A percentile compares a stretch with the other conserved stretches of the same genome.
These are phyloP conservation scores for Alternaria sp. DNA, from an alignment of 2,329 filamentous ascomycete species.

Conservation along the genomic window DNA sequence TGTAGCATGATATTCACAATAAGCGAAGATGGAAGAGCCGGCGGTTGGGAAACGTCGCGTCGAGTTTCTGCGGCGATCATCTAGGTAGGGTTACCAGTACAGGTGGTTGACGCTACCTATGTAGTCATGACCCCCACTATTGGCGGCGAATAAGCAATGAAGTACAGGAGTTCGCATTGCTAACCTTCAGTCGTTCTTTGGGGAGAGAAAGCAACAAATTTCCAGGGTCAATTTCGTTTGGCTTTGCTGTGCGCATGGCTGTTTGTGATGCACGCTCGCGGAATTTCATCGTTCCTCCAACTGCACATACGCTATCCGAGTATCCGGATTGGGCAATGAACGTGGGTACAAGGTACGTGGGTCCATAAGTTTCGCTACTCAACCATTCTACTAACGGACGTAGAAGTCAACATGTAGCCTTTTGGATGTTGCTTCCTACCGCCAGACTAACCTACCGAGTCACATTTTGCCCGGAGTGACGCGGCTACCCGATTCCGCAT, in stretches of 20 bases:
- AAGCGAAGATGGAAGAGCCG: neutral
- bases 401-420: neutral
- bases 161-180: constrained; percentile 1
- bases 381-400: neutral
- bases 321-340: too few species aligned
- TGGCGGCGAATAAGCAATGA: neutral
- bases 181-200: neutral
- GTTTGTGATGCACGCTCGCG: neutral
- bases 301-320: too few species aligned
- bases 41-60: neutral
- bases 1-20: neutral
- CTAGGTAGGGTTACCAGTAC: neutral
- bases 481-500: neutral
- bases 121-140: neutral
- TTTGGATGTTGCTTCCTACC: neutral
- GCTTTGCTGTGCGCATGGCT: neutral
- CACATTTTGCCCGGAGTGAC: neutral
- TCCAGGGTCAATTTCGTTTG: neutral
- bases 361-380: neutral
- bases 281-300: neutral
- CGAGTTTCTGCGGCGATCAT: neutral
- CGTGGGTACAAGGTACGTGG: too few species aligned
- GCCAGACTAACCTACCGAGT: too few species aligned
- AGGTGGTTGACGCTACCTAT: neutral
- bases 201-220: neutral